Evolutionary conservation across 1,139 yeast species (phyloP), one percentile per base, ranked within the genome.

Genomic region (Taphrina deformans): DNA sequence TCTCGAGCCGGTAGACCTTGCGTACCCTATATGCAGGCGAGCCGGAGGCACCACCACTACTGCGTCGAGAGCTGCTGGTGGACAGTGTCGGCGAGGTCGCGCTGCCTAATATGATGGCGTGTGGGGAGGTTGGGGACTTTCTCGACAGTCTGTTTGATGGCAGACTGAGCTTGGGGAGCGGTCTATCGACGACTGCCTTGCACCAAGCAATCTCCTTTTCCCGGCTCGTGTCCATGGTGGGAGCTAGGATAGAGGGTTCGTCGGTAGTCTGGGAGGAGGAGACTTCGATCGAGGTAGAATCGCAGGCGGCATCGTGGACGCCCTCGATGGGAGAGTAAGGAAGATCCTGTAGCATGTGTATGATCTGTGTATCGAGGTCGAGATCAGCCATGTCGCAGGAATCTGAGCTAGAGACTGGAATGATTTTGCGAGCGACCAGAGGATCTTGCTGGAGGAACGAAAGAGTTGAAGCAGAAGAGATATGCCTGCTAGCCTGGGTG

Each of bases 1-100:
- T 51, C 18, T 33, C 44, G 44, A 51, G 55, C 26, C 55, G 41
- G 44, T 51, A 51, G 35, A 26, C 53, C 21, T 48, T 48, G 18
- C 26, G 33, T 7, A 48, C 23, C 27, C 35, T 48, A 18, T 16
- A 16, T 14, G 53, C n/a, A 9, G 35, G 35, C n/a, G 21, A 23
- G 53, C 35, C 21, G n/a, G 35, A 18, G 35, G 53, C 23, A 7
- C 53, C 35, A 23, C 35, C 53, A 18, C 33, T 26, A 16, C 53
- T 26, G 33, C 35, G 53, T 7, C 53, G 33, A 24, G 53, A 29
- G 16, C 35, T 16, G 26, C n/a, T 27, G 33, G 12, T 16, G 9
- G 53, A 48, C 6, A 38, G 7, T 14, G 23, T 48, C 16, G 53
- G 53, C 4, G 53, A 48, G 4, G 53, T 6, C 10, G 35, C 23